A percentile compares a stretch with the other conserved stretches of the same genome.
Evolutionary conservation across 306 rosid genomes (phyloP).

Genomic region (Cucumis hystrix): DNA sequence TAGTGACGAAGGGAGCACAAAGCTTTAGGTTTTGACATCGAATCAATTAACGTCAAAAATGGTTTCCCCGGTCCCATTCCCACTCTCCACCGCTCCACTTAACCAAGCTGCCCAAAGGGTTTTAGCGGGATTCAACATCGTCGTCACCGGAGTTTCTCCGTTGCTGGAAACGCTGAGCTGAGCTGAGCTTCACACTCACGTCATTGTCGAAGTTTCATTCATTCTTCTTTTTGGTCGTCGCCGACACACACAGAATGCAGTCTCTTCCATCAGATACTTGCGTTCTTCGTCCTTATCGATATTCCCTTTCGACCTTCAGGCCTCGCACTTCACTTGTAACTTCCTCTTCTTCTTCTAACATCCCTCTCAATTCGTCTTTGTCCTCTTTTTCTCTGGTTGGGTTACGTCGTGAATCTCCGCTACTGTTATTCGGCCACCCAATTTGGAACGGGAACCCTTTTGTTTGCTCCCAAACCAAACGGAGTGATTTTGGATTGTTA

Average conservation of each 20-base stretch:
- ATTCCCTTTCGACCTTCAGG: not conserved
- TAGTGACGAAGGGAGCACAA: too few species aligned
- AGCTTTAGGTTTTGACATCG: too few species aligned
- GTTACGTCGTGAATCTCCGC: not conserved
- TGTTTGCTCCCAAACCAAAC: not conserved
- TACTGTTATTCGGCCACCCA: not conserved
- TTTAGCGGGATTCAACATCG: not conserved
- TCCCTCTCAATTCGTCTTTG: not conserved
- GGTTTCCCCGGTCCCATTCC: too few species aligned
- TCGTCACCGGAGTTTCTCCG: not conserved
- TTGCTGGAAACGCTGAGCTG: not conserved
- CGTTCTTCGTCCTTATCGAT: not conserved
- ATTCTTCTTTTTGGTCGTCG: not conserved
- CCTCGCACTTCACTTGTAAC: not conserved
- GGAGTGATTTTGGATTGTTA: not conserved
- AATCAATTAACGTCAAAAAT: too few species aligned
- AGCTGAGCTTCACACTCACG: not conserved
- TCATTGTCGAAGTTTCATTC: not conserved
- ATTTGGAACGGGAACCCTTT: not conserved
- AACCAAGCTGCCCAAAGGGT: not conserved
- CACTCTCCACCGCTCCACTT: not conserved
- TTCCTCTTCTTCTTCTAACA: not conserved
- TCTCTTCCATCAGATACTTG: conserved; percentile 1
- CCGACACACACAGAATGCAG: not conserved
- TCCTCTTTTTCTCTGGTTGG: conserved; percentile 2